phyloP scores from a whole-genome alignment of 345 rosid species.

The Corymbia maculata region DNA sequence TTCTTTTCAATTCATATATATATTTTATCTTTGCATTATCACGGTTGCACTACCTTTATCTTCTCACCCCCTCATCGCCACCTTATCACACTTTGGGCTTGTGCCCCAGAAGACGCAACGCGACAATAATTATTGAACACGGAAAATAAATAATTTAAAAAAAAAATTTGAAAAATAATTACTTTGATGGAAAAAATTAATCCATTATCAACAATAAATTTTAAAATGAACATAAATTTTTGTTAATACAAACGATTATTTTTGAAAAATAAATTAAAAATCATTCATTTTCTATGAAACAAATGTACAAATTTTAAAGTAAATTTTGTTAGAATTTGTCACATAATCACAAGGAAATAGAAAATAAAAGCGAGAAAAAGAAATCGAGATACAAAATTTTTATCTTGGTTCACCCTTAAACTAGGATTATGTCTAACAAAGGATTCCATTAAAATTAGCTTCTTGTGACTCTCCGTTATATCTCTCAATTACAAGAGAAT shows the following conservation, averaged over 20 bases:
- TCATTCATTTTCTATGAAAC: not conserved
- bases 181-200: not conserved
- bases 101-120: not conserved
- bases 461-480: accelerated
- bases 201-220: not conserved
- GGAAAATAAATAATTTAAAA: not conserved
- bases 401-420: not conserved
- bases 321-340: not conserved
- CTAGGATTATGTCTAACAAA: not conserved
- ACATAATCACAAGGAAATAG: not conserved
- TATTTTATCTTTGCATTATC: conserved; percentile 21
- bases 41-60: conserved; percentile 36
- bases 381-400: not conserved
- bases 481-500: not conserved
- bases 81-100: not conserved
- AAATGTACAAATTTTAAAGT: not conserved
- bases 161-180: not conserved
- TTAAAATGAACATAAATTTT: too few relatives aligned
- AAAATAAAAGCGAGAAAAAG: too few relatives aligned
- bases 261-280: not conserved
- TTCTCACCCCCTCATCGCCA: conserved; percentile 25
- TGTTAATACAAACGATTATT: not conserved
- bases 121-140: not conserved
- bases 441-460: not conserved
- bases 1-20: not conserved